Evolutionary conservation across 805 yeast species (phyloP).

Genomic region (Cyberlindnera japonica): DNA sequence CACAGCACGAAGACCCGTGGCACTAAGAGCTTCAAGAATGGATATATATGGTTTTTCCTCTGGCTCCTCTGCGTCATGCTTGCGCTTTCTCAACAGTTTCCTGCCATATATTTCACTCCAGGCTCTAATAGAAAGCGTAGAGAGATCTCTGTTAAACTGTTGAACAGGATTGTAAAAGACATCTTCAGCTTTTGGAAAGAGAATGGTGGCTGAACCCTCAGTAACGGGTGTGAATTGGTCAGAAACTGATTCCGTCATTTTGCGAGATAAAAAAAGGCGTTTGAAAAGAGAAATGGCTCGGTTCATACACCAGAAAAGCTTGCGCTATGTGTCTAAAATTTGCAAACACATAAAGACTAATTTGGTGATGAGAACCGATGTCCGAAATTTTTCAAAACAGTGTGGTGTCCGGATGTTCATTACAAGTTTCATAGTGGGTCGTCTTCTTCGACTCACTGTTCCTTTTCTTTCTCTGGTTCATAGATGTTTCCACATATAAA

Average conservation of each 20-base stretch:
- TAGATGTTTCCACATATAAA: too few relatives aligned
- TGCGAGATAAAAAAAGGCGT: slow-evolving; percentile 1
- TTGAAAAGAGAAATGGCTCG: neutral
- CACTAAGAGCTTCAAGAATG: slow-evolving; percentile 86
- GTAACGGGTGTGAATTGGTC: slow-evolving; percentile 38
- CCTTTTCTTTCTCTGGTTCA: too few relatives aligned
- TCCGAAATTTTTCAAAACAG: neutral
- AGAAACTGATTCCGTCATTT: slow-evolving; percentile 7
- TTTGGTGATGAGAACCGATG: too few relatives aligned
- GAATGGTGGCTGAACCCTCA: slow-evolving; percentile 83
- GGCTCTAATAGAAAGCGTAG: slow-evolving; percentile 80
- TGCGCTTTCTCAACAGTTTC: slow-evolving; percentile 30
- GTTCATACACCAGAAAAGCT: slow-evolving; percentile 6
- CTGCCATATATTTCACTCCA: slow-evolving; percentile 66
- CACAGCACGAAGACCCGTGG: slow-evolving; percentile 92
- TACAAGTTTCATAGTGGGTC: neutral
- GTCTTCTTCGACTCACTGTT: too few relatives aligned
- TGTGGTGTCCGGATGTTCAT: neutral
- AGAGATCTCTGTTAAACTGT: slow-evolving; percentile 91
- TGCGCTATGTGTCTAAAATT: too few relatives aligned
- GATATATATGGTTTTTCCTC: slow-evolving; percentile 42
- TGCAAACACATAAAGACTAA: too few relatives aligned
- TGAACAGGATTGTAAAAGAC: slow-evolving; percentile 97
- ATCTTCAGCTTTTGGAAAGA: slow-evolving; percentile 74
- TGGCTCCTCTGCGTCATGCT: slow-evolving; percentile 27